Evolutionary conservation across 257 asterid species (phyloP), one percentile per base, ranked within the genome.

Genomic region (Primulina tabacum): DNA sequence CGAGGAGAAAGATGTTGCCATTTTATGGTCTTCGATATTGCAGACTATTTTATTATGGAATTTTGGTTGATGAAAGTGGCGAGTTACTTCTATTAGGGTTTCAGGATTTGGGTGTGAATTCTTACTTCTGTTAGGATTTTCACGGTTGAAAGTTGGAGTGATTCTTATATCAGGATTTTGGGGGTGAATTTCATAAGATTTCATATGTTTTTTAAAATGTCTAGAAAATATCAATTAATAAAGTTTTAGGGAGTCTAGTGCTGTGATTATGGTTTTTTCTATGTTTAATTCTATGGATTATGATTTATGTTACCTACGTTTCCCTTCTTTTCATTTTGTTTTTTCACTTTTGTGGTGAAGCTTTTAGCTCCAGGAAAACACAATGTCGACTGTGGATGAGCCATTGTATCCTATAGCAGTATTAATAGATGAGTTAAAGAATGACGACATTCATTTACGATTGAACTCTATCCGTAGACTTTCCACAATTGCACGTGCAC

Each of bases 361-460:
- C 24, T 60, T 62, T 59, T 59, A 70, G 71, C 58, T 47, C 67
- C n/a, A 47, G 11, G 43, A n/a, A 4, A 16, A 56, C 67, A 18
- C 53, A 2, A 77, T 77, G 78, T 64, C 78, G 18, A 52, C 62
- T 6, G 58, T 65, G 26, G 76, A 60, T 5, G 82, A 88, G 85
- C 98, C 97, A 62, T 78, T 92, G 75, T 90, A 92, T 61, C 98
- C 98, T 10, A 92, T 92, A 79, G 98, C 98, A 5, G 97, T 92
- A 40, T 83, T 92, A 21, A 90, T 92, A 75, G 97, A 92, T 24
- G 97, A 92, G 80, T 84, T 92, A 63, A 92, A 92, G 88, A 92
- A 92, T 24, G 98, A 92, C 26, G 98, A 92, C 68, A 89, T 89
- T 75, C 97, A 89, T 62, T 83, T 91, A 32, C 74, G 97, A 68